Base-by-base conservation (phyloP, 2,329 filamentous ascomycete genomes). In the Teratosphaeria zuluensis region DNA sequence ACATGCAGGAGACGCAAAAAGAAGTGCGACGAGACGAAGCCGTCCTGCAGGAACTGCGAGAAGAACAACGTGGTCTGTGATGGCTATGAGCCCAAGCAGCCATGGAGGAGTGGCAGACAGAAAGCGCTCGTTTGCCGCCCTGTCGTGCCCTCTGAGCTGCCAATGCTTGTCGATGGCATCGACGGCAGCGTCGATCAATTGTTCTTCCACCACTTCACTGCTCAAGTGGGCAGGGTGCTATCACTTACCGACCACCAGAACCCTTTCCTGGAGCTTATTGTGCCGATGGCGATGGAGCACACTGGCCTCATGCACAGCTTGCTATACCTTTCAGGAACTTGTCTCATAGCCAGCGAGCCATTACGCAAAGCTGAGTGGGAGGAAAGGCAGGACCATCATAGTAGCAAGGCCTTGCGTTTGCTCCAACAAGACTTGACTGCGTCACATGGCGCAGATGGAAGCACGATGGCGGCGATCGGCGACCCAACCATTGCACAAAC, bases 31-130 rank as follows among this genome's bases (percentile, higher is more conserved):
- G 77, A 79, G 65, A 75, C 75, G 52, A 77, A 75, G 63, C 76
- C 76, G 42, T 69, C 69, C 51, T 80, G 89, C 66, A 80, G 90
- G 73, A 95, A 95, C 68, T 96, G 91, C 69, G 87, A 94, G 75
- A 96, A 95, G 79, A 96, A 95, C 71, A 90, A 90, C 8, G 89
- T 95, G 12, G 84, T 92, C 12, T 96, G 91, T 70, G 90, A 95
- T 74, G 91, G 91, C 12, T 96, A 95, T 69, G 89, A 89, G 55
- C 87, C 90, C 62, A 90, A 90, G 71, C 87, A 89, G 59, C 82
- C 90, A 56, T 96, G 91, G 91, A 90, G 86, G 72, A 92, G 89
- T 69, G 90, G 90, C 31, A 90, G 84, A 70, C 88, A 92, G 72
- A 87, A 81, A 69, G 81, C 58, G 38, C 51, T 61, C 16, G 58